Percentiles rank a stretch among this genome's conserved stretches.
These are phyloP conservation scores for Cubamyces lactineus DNA, from an alignment of 768 basidiomycete species.

Conservation along the genomic window DNA sequence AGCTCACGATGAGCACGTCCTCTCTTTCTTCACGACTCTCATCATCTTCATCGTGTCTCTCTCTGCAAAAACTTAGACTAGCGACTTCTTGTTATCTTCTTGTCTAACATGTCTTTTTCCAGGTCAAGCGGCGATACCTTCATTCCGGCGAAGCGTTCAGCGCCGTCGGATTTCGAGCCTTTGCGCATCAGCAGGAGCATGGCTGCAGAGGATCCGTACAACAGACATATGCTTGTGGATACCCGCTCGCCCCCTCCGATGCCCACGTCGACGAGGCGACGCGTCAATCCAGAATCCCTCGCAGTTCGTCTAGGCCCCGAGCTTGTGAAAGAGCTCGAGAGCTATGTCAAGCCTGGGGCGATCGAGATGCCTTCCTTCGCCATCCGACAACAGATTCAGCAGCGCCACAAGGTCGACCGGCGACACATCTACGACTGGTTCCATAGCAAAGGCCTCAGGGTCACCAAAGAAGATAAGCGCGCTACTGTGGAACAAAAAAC, in stretches of 20 bases:
- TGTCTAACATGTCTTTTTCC: conserved; percentile 9
- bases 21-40: background rate
- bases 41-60: conserved; percentile 4
- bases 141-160: conserved; percentile 14
- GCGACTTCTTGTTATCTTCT: background rate
- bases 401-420: conserved; percentile 69
- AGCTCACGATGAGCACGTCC: background rate
- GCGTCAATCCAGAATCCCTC: conserved; percentile 70
- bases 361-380: conserved; percentile 77
- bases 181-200: conserved; percentile 21
- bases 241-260: conserved; percentile 5
- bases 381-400: conserved; percentile 69
- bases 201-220: conserved; percentile 12
- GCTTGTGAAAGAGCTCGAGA: conserved; percentile 72
- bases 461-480: conserved; percentile 33
- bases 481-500: conserved; percentile 20
- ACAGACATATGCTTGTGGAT: conserved; percentile 10
- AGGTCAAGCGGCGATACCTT: conserved; percentile 15
- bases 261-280: conserved; percentile 35
- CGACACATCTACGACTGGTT: conserved; percentile 82
- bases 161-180: conserved; percentile 11
- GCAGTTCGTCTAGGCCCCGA: conserved; percentile 68
- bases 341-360: conserved; percentile 67
- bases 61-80: background rate
- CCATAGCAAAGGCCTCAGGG: conserved; percentile 53